These are phyloP conservation scores for Moesziomyces antarcticus DNA, from an alignment of 1,284 basidiomycete species.

Conservation along the genomic window DNA sequence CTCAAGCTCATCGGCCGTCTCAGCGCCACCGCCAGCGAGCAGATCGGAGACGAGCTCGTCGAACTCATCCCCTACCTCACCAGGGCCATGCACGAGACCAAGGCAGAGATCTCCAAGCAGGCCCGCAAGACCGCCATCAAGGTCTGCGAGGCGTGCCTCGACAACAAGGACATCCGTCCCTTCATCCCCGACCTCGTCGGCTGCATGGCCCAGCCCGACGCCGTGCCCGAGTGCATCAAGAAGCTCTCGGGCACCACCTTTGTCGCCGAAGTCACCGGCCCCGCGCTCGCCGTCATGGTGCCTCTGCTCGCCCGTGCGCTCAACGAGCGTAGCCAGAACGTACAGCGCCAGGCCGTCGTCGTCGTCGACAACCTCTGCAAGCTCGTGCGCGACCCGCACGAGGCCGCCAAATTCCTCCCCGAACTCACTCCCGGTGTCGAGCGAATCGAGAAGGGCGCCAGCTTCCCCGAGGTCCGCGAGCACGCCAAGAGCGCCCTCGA, in stretches of 20 bases:
- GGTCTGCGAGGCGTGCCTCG: slow-evolving; percentile 87
- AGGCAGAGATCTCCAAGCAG: slow-evolving; percentile 87
- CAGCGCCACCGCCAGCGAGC: slow-evolving; percentile 77
- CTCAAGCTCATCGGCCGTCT: slow-evolving; percentile 79
- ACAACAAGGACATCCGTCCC: slow-evolving; percentile 90
- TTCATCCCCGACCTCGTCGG: slow-evolving; percentile 90
- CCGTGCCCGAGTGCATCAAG: slow-evolving; percentile 93
- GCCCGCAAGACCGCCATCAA: slow-evolving; percentile 93
- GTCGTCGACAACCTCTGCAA: slow-evolving; percentile 98
- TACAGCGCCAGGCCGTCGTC: slow-evolving; percentile 77
- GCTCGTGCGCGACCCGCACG: slow-evolving; percentile 89
- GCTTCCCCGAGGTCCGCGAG: slow-evolving; percentile 86
- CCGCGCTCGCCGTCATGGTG: slow-evolving; percentile 93
- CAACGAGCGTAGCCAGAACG: slow-evolving; percentile 89
- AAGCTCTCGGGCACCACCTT: slow-evolving; percentile 93
- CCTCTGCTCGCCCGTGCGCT: slow-evolving; percentile 91
- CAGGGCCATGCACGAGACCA: slow-evolving; percentile 95
- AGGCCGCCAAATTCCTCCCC: slow-evolving; percentile 89
- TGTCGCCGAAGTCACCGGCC: slow-evolving; percentile 95
- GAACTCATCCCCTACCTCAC: slow-evolving; percentile 87
- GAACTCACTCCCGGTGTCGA: slow-evolving; percentile 90
- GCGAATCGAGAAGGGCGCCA: slow-evolving; percentile 88
- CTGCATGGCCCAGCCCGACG: slow-evolving; percentile 83
- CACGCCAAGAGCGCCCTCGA: slow-evolving; percentile 62
- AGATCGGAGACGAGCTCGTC: slow-evolving; percentile 86